A percentile compares a stretch with the other conserved stretches of the same genome.
Evolutionary conservation across 2,329 filamentous ascomycete species (phyloP).

Genomic region (Botrytis squamosa): DNA sequence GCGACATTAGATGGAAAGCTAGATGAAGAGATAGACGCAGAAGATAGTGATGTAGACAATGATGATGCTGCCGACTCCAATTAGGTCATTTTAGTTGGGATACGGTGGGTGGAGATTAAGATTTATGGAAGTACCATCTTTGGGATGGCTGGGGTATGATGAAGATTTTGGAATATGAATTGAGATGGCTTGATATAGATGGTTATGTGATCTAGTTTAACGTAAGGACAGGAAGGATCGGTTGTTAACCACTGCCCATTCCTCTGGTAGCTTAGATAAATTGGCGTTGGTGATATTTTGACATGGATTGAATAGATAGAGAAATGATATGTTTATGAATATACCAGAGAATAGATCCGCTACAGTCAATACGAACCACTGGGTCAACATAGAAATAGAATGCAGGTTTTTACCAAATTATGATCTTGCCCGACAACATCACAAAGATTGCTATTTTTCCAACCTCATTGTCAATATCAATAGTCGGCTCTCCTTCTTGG

Average conservation of each 20-base stretch:
- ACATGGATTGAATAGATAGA: background rate
- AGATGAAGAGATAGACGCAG: constrained; percentile 1
- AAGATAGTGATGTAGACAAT: constrained; percentile 1
- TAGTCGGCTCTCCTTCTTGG: too few relatives aligned
- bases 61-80: constrained; percentile 13
- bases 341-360: background rate
- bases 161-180: background rate
- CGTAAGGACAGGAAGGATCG: background rate
- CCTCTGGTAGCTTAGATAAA: background rate
- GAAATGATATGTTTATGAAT: background rate
- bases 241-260: background rate
- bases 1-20: constrained; percentile 13
- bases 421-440: background rate
- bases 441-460: background rate
- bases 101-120: background rate
- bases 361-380: too few relatives aligned
- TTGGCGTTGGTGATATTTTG: background rate
- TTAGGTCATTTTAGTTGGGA: background rate
- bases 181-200: background rate
- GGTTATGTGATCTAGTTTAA: background rate
- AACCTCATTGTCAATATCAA: background rate
- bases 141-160: background rate
- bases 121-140: background rate
- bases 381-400: background rate
- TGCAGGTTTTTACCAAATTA: background rate